A percentile compares a stretch with the other conserved stretches of the same genome.
These are phyloP conservation scores for Talaromyces verruculosus DNA, from an alignment of 2,329 filamentous ascomycete genomes.

Conservation along the genomic window DNA sequence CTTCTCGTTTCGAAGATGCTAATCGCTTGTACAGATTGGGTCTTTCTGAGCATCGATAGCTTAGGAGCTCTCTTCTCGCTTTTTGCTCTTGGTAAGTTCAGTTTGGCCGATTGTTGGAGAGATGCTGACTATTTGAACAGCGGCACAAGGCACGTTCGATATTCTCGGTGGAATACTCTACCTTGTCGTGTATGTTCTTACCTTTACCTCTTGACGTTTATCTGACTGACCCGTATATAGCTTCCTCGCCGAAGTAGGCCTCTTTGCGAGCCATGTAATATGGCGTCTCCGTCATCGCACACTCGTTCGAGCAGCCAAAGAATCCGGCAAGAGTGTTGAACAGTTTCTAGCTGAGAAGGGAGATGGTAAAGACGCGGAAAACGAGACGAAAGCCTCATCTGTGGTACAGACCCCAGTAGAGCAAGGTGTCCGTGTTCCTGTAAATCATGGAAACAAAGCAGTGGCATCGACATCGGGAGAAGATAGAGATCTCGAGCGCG, in stretches of 20 bases:
- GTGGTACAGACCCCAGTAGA: not conserved
- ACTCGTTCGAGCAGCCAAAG: constrained; percentile 54
- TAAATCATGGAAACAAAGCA: not conserved
- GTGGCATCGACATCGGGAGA: not conserved
- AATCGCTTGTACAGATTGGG: constrained; percentile 42
- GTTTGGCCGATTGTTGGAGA: not conserved
- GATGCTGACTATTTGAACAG: constrained; percentile 34
- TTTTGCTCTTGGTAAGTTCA: constrained; percentile 55
- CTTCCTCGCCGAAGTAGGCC: constrained; percentile 59
- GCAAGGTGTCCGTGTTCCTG: not conserved
- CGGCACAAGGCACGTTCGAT: constrained; percentile 62
- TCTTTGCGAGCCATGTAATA: constrained; percentile 59
- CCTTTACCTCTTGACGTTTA: too few species aligned
- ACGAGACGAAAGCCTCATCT: not conserved
- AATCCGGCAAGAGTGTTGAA: constrained; percentile 56
- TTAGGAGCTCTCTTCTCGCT: constrained; percentile 63
- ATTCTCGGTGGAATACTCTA: constrained; percentile 61
- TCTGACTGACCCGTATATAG: constrained; percentile 34
- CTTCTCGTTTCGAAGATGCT: constrained; percentile 26
- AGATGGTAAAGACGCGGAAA: not conserved
- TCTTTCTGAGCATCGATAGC: constrained; percentile 62
- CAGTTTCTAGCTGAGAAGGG: constrained; percentile 43
- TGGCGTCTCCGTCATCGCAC: constrained; percentile 59
- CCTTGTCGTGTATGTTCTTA: constrained; percentile 55
- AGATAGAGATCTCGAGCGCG: constrained; percentile 10